A percentile compares a stretch with the other conserved stretches of the same genome.
Conservation (phyloP, 768 basidiomycete genomes). For the Boletus rufocinnamomeus region DNA sequence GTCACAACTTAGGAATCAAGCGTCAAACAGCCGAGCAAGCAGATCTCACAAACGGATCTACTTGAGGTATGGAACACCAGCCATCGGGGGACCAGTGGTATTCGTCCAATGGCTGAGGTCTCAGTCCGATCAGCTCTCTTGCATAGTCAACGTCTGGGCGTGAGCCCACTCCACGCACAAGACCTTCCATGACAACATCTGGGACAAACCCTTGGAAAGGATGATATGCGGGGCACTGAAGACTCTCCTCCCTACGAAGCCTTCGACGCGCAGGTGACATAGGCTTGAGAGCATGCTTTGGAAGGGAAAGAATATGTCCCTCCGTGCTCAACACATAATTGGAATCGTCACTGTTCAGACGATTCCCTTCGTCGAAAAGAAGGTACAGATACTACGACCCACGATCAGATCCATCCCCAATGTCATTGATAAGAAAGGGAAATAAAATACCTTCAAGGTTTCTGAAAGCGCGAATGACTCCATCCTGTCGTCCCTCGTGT, state of each 20-base stretch:
- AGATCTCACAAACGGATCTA: conserved; percentile 65
- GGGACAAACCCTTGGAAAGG: conserved; percentile 41
- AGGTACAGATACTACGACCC: conserved; percentile 80
- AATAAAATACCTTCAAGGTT: conserved; percentile 75
- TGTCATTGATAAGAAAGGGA: neutral
- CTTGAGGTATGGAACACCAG: conserved; percentile 71
- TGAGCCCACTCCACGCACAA: conserved; percentile 68
- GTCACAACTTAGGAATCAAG: conserved; percentile 3
- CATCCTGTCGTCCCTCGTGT: conserved; percentile 90
- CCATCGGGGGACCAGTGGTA: conserved; percentile 66
- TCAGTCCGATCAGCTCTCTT: conserved; percentile 62
- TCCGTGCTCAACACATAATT: conserved; percentile 95
- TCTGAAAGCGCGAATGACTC: conserved; percentile 95
- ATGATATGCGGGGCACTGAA: conserved; percentile 75
- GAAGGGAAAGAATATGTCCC: conserved; percentile 82
- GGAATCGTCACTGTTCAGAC: conserved; percentile 71
- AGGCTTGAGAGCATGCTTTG: conserved; percentile 52
- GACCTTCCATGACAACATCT: conserved; percentile 41
- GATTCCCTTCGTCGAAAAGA: conserved; percentile 85
- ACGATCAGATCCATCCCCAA: conserved; percentile 3
- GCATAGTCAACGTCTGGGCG: conserved; percentile 82
- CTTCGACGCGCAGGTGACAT: conserved; percentile 60
- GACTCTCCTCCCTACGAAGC: conserved; percentile 60
- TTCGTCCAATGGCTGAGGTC: conserved; percentile 51
- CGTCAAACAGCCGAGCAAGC: conserved; percentile 1